Evolutionary conservation across 345 rosid genomes (phyloP), one percentile per base, ranked within the genome.

Genomic region (Iberis pinnata): DNA sequence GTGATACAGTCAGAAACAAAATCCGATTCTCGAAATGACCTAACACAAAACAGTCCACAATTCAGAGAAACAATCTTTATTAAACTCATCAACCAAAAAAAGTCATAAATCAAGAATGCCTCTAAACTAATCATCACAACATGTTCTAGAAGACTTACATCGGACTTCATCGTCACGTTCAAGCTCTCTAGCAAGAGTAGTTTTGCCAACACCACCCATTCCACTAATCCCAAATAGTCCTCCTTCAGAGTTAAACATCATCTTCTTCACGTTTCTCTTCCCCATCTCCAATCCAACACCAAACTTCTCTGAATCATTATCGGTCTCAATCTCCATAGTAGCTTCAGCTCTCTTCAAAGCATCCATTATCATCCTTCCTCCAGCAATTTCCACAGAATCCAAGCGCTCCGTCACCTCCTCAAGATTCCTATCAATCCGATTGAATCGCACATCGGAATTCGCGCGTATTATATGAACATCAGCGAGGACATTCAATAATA

Each of bases 181-280:
- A 59, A 81, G 42, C 61, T 90, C 89, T 58, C 44, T 59, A 18
- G 89, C 98, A 68, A 90, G 68, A 52, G 98, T 87, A 5, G 98
- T 87, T 49, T 90, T 90, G 0, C 98, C 98, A 0, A 85, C 86
- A 14, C 96, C 98, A 0, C 93, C 98, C 60, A 84, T 87, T 3
- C 98, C 96, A 57, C 53, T 48, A 33, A 87, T 84, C 45, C 89
- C 96, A 38, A 83, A 41, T 48, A 84, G 47, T 19, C 56, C 60
- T 20, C 53, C 60, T 13, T 58, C 45, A 47, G 53, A 60, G 0
- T 82, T 76, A 13, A 73, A 63, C 14, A 90, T n/a, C 95, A 82
- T 79, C 71, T 83, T 85, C 72, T 84, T 77, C 44, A 87, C 96
- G 43, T 73, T 76, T 48, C 24, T 78, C 78, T 78, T 87, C 12